Conservation (phyloP, 352 stramenopile species). For the Phytopythium montanum region DNA sequence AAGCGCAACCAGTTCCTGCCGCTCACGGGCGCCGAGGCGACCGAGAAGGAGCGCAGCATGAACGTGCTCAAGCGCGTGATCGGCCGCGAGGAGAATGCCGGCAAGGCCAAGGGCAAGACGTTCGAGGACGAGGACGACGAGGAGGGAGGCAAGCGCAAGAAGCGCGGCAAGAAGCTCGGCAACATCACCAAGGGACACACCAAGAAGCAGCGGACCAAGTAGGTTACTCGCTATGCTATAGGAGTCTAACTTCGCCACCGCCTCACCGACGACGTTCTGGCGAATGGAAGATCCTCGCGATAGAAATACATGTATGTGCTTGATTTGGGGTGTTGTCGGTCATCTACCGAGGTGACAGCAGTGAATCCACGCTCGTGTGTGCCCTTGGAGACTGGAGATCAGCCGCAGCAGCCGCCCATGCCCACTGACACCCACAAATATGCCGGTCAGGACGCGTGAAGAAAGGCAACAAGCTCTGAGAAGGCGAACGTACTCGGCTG, state of each 20-base stretch:
- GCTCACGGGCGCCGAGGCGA: conserved; percentile 60
- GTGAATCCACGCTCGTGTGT: background rate
- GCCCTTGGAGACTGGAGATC: background rate
- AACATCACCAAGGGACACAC: conserved; percentile 69
- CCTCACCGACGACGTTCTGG: background rate
- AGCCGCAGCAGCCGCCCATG: conserved; percentile 45
- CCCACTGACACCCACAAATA: conserved; percentile 28
- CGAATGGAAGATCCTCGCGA: conserved; percentile 12
- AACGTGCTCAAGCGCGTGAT: conserved; percentile 73
- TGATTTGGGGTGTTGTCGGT: background rate
- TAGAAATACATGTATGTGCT: conserved; percentile 16
- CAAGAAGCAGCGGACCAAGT: conserved; percentile 66
- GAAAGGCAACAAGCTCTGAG: background rate
- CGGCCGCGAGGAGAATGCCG: conserved; percentile 71
- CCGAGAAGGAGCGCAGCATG: conserved; percentile 81
- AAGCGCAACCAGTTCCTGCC: conserved; percentile 85
- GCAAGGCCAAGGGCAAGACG: conserved; percentile 63
- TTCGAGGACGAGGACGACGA: conserved; percentile 54
- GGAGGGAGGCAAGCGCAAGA: conserved; percentile 55
- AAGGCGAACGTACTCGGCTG: conserved; percentile 43
- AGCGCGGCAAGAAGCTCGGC: conserved; percentile 59
- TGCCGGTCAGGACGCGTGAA: background rate
- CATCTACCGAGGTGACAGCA: background rate
- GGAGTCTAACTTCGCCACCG: too few species aligned
- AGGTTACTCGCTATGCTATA: conserved; percentile 8